Conservation (phyloP, 306 rosid genomes). For the Lotus japonicus region DNA sequence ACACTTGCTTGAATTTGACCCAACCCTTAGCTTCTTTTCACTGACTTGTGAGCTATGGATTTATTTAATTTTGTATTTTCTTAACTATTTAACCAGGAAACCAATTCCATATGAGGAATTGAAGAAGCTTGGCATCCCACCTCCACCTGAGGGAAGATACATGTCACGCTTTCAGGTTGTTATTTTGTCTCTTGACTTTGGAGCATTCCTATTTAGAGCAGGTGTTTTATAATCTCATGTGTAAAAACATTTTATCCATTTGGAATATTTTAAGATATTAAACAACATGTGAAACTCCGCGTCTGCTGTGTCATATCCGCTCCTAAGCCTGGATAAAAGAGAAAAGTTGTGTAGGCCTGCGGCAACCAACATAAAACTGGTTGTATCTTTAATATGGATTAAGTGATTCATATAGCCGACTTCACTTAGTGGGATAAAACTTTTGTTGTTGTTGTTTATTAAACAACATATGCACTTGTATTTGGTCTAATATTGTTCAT, state of each 20-base stretch:
- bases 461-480: neutral
- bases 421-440: too few relatives aligned
- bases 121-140: constrained; percentile 80
- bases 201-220: neutral
- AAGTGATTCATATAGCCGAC: too few relatives aligned
- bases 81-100: constrained; percentile 38
- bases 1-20: constrained; percentile 11
- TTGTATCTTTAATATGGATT: too few relatives aligned
- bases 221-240: neutral
- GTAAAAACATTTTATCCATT: neutral
- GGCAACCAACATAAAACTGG: too few relatives aligned
- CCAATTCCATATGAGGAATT: constrained; percentile 71
- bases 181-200: constrained; percentile 1
- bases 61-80: neutral
- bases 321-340: too few relatives aligned
- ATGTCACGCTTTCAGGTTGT: constrained; percentile 74
- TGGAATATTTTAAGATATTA: neutral
- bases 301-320: too few relatives aligned
- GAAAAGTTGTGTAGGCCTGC: too few relatives aligned
- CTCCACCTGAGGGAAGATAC: constrained; percentile 90
- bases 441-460: neutral
- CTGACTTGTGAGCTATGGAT: neutral
- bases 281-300: neutral
- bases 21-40: neutral
- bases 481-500: neutral